Evolutionary conservation across 768 basidiomycete species (phyloP).

Genomic region (Serendipita sp.): DNA sequence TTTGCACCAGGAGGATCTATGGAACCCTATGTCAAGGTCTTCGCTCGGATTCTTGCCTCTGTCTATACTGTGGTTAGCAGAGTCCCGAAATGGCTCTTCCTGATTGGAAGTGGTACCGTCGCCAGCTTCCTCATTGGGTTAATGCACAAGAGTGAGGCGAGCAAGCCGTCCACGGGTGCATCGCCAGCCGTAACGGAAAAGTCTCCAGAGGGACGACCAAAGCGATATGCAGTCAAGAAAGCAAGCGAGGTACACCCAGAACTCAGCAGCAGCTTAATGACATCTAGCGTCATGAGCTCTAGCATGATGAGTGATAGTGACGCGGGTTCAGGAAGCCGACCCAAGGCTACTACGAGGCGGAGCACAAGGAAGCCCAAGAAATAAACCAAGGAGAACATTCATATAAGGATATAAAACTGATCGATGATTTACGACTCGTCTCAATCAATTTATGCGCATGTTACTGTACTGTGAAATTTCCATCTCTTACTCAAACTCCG

Average conservation of each 20-base stretch:
- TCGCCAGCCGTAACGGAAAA: neutral
- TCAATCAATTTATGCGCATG: too few relatives aligned
- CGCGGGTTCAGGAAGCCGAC: neutral
- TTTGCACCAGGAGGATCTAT: constrained; percentile 65
- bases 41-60: constrained; percentile 32
- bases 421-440: too few relatives aligned
- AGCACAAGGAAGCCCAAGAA: neutral
- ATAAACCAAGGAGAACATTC: neutral
- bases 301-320: constrained; percentile 1
- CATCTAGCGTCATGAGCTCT: neutral
- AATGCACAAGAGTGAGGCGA: constrained; percentile 27
- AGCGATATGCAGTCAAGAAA: neutral
- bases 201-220: neutral
- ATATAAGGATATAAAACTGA: neutral
- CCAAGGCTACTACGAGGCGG: neutral
- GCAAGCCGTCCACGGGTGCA: neutral
- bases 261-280: neutral
- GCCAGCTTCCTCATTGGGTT: constrained; percentile 53
- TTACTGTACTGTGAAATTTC: too few relatives aligned
- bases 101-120: constrained; percentile 44
- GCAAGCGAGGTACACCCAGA: constrained; percentile 1
- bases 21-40: constrained; percentile 53
- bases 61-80: constrained; percentile 35
- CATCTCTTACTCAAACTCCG: too few relatives aligned
- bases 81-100: constrained; percentile 58